Evolutionary conservation across 164 flowering plant species (phyloP).

Genomic region (Umbellularia californica): DNA sequence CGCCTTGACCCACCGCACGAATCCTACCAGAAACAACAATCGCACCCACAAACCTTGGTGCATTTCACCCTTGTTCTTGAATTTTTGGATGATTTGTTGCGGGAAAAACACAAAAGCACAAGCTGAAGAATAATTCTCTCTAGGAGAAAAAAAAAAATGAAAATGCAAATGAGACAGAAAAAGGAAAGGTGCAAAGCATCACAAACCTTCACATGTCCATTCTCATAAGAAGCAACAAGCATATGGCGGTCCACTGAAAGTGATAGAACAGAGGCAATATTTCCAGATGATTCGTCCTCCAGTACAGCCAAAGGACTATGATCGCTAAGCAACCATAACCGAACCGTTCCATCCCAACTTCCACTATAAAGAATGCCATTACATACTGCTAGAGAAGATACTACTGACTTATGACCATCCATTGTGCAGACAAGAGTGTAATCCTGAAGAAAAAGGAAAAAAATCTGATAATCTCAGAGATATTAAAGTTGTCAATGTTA

Average conservation of each 20-base stretch:
- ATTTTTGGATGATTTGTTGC: neutral
- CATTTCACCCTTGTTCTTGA: neutral
- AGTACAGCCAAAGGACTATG: constrained; percentile 76
- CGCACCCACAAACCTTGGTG: too few relatives aligned
- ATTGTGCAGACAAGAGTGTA: constrained; percentile 56
- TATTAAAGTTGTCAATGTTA: neutral
- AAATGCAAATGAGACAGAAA: too few relatives aligned
- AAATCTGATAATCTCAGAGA: neutral
- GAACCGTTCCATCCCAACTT: constrained; percentile 97
- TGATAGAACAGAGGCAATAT: constrained; percentile 49
- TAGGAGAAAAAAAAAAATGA: too few relatives aligned
- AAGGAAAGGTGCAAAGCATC: neutral
- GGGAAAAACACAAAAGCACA: neutral
- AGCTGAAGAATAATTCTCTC: too few relatives aligned
- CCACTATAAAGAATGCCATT: constrained; percentile 91
- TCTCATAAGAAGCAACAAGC: constrained; percentile 67
- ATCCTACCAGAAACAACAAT: too few relatives aligned
- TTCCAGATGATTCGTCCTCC: constrained; percentile 57
- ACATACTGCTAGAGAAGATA: constrained; percentile 54
- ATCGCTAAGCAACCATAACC: constrained; percentile 79
- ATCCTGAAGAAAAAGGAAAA: constrained; percentile 46
- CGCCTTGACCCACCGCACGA: too few relatives aligned
- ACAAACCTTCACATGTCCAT: constrained; percentile 67
- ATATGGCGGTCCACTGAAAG: constrained; percentile 41
- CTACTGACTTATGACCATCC: constrained; percentile 87